A percentile compares a stretch with the other conserved stretches of the same genome.
phyloP scores from a whole-genome alignment of 2,329 filamentous ascomycete genomes.

The Diaporthe ilicicola region DNA sequence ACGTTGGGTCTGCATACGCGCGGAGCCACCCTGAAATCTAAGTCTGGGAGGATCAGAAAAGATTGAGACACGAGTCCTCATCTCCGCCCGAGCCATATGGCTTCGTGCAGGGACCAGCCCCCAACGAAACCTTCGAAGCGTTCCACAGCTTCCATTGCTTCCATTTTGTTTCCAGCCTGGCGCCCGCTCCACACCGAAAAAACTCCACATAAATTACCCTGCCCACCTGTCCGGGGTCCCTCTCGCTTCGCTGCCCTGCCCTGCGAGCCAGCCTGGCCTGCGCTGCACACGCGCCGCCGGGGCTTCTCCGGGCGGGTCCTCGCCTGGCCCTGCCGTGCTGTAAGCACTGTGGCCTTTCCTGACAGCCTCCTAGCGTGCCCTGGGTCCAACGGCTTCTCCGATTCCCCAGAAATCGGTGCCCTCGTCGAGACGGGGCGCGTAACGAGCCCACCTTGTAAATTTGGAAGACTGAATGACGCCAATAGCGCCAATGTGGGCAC shows the following conservation, averaged over 20 bases:
- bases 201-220: constrained; percentile 11
- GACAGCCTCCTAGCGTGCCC: constrained; percentile 19
- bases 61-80: constrained; percentile 31
- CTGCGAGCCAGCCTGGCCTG: constrained; percentile 20
- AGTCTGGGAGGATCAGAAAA: constrained; percentile 25
- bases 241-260: constrained; percentile 10
- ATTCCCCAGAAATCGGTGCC: constrained; percentile 33
- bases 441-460: constrained; percentile 32
- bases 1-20: constrained; percentile 12
- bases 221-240: constrained; percentile 5
- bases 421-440: constrained; percentile 17
- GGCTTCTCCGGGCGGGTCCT: constrained; percentile 27
- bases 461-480: constrained; percentile 10
- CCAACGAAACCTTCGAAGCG: constrained; percentile 29
- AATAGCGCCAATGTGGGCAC: constrained; percentile 17
- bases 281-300: constrained; percentile 22
- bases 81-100: constrained; percentile 32
- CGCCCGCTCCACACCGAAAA: constrained; percentile 20
- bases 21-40: constrained; percentile 31
- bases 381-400: constrained; percentile 32
- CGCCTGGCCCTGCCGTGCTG: constrained; percentile 16
- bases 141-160: constrained; percentile 34
- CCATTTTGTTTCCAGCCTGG: constrained; percentile 32
- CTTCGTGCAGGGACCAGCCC: constrained; percentile 31
- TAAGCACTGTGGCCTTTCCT: constrained; percentile 31